phyloP scores from a whole-genome alignment of 148 eudicot species.

The Fagopyrum tataricum region DNA sequence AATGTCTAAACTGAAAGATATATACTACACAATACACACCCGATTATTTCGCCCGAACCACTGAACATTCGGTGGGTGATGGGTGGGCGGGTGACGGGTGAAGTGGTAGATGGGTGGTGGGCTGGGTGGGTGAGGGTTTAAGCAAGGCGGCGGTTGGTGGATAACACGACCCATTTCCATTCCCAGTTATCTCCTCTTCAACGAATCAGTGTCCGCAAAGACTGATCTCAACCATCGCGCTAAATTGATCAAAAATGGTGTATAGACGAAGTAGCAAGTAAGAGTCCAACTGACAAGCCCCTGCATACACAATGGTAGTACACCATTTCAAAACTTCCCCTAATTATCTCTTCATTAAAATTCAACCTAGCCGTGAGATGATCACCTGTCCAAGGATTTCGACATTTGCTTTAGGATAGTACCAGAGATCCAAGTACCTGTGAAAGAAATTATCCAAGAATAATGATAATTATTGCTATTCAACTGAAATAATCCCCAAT shows the following conservation, averaged over 20 bases:
- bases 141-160: too few species aligned
- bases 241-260: constrained; percentile 59
- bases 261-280: constrained; percentile 74
- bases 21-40: too few species aligned
- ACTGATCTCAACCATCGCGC: constrained; percentile 58
- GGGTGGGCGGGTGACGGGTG: too few species aligned
- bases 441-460: background rate
- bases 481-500: background rate
- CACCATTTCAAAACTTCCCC: background rate
- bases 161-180: too few species aligned
- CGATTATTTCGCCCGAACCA: too few species aligned
- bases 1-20: too few species aligned
- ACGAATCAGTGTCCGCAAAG: constrained; percentile 1
- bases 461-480: background rate
- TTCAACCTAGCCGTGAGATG: background rate
- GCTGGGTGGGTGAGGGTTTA: too few species aligned
- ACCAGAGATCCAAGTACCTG: constrained; percentile 66
- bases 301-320: constrained; percentile 26
- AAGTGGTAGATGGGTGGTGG: too few species aligned
- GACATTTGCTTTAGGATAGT: constrained; percentile 76
- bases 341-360: background rate
- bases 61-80: too few species aligned
- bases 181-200: background rate
- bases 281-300: constrained; percentile 77
- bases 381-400: constrained; percentile 67